Percentiles rank a stretch among this genome's conserved stretches.
phyloP scores from a whole-genome alignment of 495 filamentous ascomycete species.

The Cercophora sp. region DNA sequence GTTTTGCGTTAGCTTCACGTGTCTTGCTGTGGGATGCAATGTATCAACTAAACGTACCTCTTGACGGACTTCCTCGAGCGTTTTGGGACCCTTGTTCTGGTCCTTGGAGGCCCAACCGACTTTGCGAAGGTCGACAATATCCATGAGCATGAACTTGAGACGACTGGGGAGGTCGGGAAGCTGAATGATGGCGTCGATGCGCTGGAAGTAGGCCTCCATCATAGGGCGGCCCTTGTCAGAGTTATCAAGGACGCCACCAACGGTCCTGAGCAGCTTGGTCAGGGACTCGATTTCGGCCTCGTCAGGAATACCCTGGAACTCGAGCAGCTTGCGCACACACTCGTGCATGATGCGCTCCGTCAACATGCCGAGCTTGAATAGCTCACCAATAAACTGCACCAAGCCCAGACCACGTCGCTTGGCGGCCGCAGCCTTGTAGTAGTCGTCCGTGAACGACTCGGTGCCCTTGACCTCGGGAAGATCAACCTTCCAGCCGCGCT shows the following conservation, averaged over 20 bases:
- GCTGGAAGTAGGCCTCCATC: constrained; percentile 91
- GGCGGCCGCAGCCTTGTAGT: constrained; percentile 91
- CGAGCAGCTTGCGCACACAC: constrained; percentile 93
- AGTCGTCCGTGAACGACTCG: constrained; percentile 90
- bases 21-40: too few species aligned
- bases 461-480: constrained; percentile 73
- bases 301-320: constrained; percentile 89
- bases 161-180: constrained; percentile 77
- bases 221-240: constrained; percentile 74
- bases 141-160: constrained; percentile 93
- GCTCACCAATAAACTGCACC: constrained; percentile 98
- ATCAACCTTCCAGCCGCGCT: constrained; percentile 94
- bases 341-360: constrained; percentile 99
- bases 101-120: constrained; percentile 80
- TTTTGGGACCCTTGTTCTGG: constrained; percentile 89
- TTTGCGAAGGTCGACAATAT: constrained; percentile 78
- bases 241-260: constrained; percentile 77
- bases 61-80: constrained; percentile 82
- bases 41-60: constrained; percentile 62
- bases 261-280: constrained; percentile 84
- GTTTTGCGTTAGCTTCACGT: too few species aligned
- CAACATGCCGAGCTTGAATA: constrained; percentile 98
- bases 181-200: constrained; percentile 76
- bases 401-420: constrained; percentile 96
- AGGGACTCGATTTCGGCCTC: constrained; percentile 95